phyloP scores from a whole-genome alignment of 192 early-diverging fungal species.

The Coemansia sp. region DNA sequence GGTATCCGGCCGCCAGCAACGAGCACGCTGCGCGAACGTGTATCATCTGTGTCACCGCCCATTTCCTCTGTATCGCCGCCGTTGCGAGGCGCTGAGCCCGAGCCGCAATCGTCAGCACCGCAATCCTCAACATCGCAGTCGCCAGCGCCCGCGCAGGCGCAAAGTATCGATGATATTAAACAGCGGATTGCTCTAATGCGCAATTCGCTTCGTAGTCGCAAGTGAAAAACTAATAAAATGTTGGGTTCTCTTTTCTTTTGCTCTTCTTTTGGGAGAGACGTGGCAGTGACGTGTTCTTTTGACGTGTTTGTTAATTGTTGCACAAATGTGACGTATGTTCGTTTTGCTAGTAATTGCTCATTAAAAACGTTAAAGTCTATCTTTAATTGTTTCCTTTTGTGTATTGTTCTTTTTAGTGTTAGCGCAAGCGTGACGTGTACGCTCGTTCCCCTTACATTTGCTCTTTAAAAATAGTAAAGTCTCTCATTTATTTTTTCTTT shows the following conservation, averaged over 20 bases:
- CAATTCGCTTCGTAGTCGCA: conserved; percentile 25
- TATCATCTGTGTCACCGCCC: neutral
- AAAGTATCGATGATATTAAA: conserved; percentile 21
- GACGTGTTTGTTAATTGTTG: no score
- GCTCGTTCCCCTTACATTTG: no score
- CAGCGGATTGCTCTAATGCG: conserved; percentile 32
- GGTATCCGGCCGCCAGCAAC: neutral
- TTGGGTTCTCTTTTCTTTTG: conserved; percentile 1
- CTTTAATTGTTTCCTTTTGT: no score
- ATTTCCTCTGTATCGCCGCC: neutral
- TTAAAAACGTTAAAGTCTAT: no score
- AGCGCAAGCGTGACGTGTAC: no score
- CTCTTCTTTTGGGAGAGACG: neutral
- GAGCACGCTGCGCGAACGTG: neutral
- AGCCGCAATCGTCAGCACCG: neutral
- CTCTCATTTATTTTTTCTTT: no score
- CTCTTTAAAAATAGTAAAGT: no score
- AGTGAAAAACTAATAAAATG: neutral
- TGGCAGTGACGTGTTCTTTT: no score
- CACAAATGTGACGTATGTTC: no score
- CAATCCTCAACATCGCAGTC: neutral
- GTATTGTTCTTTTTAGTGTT: no score
- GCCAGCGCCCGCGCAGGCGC: neutral
- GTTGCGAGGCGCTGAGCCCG: neutral
- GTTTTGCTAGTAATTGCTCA: no score